These are phyloP conservation scores for Xanthoparmelia taractica DNA, from an alignment of 495 filamentous ascomycete genomes.

Conservation along the genomic window DNA sequence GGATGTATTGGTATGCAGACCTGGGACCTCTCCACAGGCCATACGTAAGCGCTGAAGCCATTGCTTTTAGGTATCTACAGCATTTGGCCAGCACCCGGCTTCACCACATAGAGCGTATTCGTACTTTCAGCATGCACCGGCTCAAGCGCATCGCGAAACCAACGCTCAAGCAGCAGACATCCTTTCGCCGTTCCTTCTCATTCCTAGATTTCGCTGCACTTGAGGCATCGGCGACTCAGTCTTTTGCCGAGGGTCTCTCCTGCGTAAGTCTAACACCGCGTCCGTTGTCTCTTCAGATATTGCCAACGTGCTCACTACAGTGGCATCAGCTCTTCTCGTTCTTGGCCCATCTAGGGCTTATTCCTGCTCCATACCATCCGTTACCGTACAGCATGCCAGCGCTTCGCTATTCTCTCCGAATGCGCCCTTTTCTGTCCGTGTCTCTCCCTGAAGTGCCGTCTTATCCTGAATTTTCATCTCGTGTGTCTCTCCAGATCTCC, in stretches of 20 bases:
- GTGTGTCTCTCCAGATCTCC: constrained; percentile 37
- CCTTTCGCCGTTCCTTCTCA: constrained; percentile 47
- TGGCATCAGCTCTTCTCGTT: constrained; percentile 53
- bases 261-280: constrained; percentile 32
- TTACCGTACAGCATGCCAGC: constrained; percentile 62
- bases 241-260: constrained; percentile 61
- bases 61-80: constrained; percentile 38
- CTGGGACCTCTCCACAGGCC: neutral
- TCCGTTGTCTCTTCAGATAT: neutral
- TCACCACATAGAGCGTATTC: constrained; percentile 53
- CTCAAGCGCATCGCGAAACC: constrained; percentile 30
- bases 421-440: constrained; percentile 76
- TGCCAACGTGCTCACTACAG: neutral
- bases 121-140: constrained; percentile 46
- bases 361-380: constrained; percentile 45
- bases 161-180: constrained; percentile 28
- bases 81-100: constrained; percentile 48
- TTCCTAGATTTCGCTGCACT: constrained; percentile 54
- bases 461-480: constrained; percentile 50
- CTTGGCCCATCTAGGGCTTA: constrained; percentile 50
- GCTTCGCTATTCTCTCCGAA: constrained; percentile 76
- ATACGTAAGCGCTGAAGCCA: neutral
- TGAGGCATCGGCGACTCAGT: constrained; percentile 60
- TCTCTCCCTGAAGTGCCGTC: constrained; percentile 62
- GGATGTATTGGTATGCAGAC: constrained; percentile 75